phyloP scores from a whole-genome alignment of 257 asterid genomes.

The Voacanga thouarsii region DNA sequence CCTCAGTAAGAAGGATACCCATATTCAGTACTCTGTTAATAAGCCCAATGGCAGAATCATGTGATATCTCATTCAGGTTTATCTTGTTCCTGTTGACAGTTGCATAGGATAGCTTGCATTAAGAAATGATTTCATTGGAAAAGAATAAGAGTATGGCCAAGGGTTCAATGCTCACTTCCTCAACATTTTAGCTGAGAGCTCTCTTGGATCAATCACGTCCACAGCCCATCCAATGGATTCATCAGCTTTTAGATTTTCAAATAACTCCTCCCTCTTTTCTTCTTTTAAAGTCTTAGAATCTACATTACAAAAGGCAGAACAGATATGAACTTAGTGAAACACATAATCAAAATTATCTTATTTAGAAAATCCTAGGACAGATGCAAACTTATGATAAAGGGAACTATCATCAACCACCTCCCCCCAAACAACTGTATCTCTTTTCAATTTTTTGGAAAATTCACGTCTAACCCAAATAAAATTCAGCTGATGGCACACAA shows the following conservation, averaged over 20 bases:
- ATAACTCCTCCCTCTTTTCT: conserved; percentile 93
- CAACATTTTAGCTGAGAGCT: conserved; percentile 89
- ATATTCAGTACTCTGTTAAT: conserved; percentile 58
- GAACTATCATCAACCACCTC: background rate
- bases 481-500: background rate
- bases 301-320: conserved; percentile 22
- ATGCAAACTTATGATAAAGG: background rate
- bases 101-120: conserved; percentile 19
- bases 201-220: conserved; percentile 90
- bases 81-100: conserved; percentile 61
- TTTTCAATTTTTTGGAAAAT: background rate
- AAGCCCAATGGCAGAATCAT: conserved; percentile 92
- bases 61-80: conserved; percentile 92
- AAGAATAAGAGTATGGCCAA: conserved; percentile 8
- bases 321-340: background rate
- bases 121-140: conserved; percentile 5
- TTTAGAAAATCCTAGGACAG: too few species aligned
- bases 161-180: conserved; percentile 55
- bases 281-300: conserved; percentile 94
- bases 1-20: conserved; percentile 93
- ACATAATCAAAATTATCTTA: background rate
- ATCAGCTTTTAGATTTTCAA: conserved; percentile 74
- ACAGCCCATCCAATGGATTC: conserved; percentile 92
- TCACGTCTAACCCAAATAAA: background rate
- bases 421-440: background rate